These are phyloP conservation scores for Xylariaceae sp. DNA, from an alignment of 2,329 filamentous ascomycete species.

Conservation along the genomic window DNA sequence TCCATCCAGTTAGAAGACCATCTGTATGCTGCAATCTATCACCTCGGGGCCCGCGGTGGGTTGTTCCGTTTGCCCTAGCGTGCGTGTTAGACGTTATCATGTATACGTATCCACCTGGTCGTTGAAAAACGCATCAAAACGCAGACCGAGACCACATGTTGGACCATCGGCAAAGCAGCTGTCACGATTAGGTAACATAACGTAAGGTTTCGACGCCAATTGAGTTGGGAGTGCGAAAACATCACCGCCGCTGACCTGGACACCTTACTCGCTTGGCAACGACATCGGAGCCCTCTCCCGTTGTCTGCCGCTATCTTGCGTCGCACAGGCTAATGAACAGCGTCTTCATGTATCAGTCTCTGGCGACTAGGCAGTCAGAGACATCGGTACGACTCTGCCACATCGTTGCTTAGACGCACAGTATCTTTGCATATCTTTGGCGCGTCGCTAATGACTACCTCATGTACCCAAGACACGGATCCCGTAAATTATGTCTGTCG, in stretches of 20 bases:
- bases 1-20: too few relatives aligned
- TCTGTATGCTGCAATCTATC: too few relatives aligned
- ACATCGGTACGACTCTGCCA: neutral
- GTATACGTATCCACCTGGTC: neutral
- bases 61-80: too few relatives aligned
- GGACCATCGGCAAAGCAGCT: conserved; percentile 5
- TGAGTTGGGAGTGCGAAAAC: too few relatives aligned
- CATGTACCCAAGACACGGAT: conserved; percentile 1
- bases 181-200: conserved; percentile 20
- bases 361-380: too few relatives aligned
- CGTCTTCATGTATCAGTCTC: neutral
- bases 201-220: too few relatives aligned
- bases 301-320: conserved; percentile 11
- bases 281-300: conserved; percentile 22
- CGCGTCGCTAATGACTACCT: neutral
- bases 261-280: conserved; percentile 9
- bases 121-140: neutral
- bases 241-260: too few relatives aligned
- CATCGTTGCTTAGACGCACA: too few relatives aligned
- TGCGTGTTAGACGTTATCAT: too few relatives aligned
- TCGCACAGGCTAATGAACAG: conserved; percentile 6
- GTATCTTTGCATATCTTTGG: too few relatives aligned
- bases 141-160: neutral
- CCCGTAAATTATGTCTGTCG: conserved; percentile 1
- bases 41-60: too few relatives aligned